Evolutionary conservation across 495 filamentous ascomycete species (phyloP), one percentile per base, ranked within the genome.

Genomic region (Tuber aestivum): DNA sequence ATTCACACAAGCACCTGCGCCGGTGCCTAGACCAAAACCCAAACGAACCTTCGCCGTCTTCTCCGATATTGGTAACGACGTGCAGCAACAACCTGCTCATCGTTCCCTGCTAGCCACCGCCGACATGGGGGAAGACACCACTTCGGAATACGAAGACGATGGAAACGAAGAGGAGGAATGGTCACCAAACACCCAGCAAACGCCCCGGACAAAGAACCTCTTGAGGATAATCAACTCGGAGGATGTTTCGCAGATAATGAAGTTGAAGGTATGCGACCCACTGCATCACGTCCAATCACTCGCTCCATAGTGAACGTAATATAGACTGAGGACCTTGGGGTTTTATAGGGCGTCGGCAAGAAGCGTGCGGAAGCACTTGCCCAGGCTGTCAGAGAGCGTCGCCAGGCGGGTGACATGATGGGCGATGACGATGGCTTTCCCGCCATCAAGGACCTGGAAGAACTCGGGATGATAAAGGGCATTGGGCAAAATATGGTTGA

Each of bases 181-280:
- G 23, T 83, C 76, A 69, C 35, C 37, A 71, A 76, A 74, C 61
- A 81, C 20, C 7, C 77, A 81, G 1, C 86, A 87, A 18, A 91
- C 92, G 0, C 93, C 94, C 3, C 87, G 91, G 9, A 92, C 92
- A 7, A 85, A 87, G 78, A 88, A 90, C 72, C 82, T 99, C 14
- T 87, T 99, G 5, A 87, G 89, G 21, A 92, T 97, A 80, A 90
- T 99, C 84, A 99, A 99, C 84, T 93, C 91, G 2, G 87, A 92
- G 21, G 92, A 97, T 77, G 84, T 93, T 10, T 86, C 85, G 42
- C 87, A 89, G 75, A 94, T 93, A 70, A 91, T 84, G 45, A 88
- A 90, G 27, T 87, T 98, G n/a, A 93, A 92, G 82, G 91, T 79
- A 61, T 23, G 74, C 27, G 20, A 20, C 41, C 37, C 23, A 23